Evolutionary conservation across 164 flowering plant species (phyloP), one percentile per base, ranked within the genome.

Genomic region (Macadamia integrifolia): DNA sequence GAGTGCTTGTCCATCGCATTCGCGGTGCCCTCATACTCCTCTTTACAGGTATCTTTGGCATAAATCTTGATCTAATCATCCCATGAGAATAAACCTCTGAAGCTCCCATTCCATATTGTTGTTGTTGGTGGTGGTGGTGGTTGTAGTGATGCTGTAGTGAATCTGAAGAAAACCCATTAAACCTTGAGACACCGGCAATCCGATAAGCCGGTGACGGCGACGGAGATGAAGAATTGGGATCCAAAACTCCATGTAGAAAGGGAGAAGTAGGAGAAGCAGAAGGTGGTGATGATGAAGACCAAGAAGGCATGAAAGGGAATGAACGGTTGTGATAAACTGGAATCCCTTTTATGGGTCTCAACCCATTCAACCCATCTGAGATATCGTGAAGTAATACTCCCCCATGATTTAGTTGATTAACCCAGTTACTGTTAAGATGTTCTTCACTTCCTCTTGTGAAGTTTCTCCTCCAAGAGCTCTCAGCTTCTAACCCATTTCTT

Each of bases 1-100:
- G 89, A 15, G 85, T 76, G 73, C 83, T 86, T 0, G 92, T 87
- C 90, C 92, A 87, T 9, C 90, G 78, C 92, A 87, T 87, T 66
- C 92, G 56, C 0, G 92, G 92, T 0, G 92, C 92, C 42, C 92
- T 78, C 85, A 84, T 80, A 70, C 84, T 85, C 59, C 92, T 65
- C 69, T 86, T 87, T 0, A 81, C 64, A 1, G 81, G 90, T 17
- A 79, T 60, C 71, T 78, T 86, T 1, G 85, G 78, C 75, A 83
- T 60, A 61, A 83, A 80, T 70, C 86, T 79, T 11, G 89, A 81
- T 80, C 86, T 84, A 42, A 84, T 75, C 70, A 83, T 60, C 9
- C 78, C 80, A 65, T 71, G 72, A 58, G 74, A 71, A 58, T 74
- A 57, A 61, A 59, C 71, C 23, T 80, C 81, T 3, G 79, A 69